These are phyloP conservation scores for Ganoderma multipileum DNA, from an alignment of 1,284 basidiomycete genomes.

Conservation along the genomic window DNA sequence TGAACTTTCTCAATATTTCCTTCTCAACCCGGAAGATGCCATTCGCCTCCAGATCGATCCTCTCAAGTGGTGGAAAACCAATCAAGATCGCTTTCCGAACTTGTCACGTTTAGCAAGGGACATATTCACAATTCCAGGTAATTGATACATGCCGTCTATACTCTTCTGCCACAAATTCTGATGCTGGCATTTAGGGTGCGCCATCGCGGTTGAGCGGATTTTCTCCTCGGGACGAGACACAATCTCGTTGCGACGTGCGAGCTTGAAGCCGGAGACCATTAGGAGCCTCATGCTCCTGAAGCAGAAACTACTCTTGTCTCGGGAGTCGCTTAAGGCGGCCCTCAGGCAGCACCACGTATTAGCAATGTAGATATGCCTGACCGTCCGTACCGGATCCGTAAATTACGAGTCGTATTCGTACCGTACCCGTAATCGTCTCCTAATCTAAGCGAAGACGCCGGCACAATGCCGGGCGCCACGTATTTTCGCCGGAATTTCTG, in stretches of 20 bases:
- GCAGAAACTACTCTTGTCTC: background rate
- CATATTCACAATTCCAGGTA: slow-evolving; percentile 7
- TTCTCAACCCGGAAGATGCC: no score
- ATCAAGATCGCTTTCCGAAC: slow-evolving; percentile 4
- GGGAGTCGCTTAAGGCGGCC: no score
- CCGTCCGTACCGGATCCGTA: no score
- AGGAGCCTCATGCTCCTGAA: slow-evolving; percentile 14
- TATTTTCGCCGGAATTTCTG: no score
- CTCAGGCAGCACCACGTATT: no score
- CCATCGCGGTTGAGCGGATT: slow-evolving; percentile 20
- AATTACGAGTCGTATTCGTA: no score
- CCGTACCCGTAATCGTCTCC: no score
- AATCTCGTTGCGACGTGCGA: slow-evolving; percentile 16
- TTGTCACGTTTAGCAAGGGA: slow-evolving; percentile 3
- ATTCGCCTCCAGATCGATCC: background rate
- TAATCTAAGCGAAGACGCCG: no score
- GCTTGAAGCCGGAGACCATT: slow-evolving; percentile 20
- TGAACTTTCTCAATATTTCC: background rate
- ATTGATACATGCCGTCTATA: no score
- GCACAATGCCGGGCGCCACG: no score
- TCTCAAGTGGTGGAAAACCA: background rate
- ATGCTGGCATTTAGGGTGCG: slow-evolving; percentile 6
- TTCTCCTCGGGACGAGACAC: slow-evolving; percentile 10
- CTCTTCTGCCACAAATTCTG: no score
- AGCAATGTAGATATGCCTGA: no score